Conservation (phyloP, 768 basidiomycete species). For the Suillus brevipes region DNA sequence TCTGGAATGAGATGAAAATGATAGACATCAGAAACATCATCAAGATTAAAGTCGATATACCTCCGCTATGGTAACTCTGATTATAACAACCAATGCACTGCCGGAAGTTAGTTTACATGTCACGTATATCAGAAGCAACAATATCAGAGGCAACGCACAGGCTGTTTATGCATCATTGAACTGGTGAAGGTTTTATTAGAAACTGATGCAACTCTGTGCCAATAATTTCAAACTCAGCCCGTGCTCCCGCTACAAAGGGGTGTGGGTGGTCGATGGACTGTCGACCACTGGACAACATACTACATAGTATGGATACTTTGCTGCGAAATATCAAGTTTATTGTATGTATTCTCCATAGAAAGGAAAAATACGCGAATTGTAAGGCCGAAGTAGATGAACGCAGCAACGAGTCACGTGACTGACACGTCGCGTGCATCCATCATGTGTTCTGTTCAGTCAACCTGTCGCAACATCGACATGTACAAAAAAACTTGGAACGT, state of each 20-base stretch:
- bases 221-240: not conserved
- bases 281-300: not conserved
- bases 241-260: not conserved
- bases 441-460: no score
- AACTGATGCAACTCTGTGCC: not conserved
- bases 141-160: not conserved
- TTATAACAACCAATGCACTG: conserved; percentile 24
- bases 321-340: not conserved
- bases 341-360: not conserved
- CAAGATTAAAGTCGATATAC: conserved; percentile 21
- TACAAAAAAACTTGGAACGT: no score
- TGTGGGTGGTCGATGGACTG: not conserved
- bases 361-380: not conserved
- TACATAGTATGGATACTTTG: not conserved
- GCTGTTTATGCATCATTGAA: no score
- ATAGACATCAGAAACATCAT: conserved; percentile 16
- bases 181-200: no score
- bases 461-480: no score
- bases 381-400: no score
- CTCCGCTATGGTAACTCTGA: conserved; percentile 18
- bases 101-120: not conserved
- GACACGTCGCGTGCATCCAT: no score
- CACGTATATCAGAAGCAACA: not conserved
- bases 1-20: not conserved
- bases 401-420: no score